A percentile compares a stretch with the other conserved stretches of the same genome.
phyloP scores from a whole-genome alignment of 352 stramenopile species.

The Globisporangium canariense region DNA sequence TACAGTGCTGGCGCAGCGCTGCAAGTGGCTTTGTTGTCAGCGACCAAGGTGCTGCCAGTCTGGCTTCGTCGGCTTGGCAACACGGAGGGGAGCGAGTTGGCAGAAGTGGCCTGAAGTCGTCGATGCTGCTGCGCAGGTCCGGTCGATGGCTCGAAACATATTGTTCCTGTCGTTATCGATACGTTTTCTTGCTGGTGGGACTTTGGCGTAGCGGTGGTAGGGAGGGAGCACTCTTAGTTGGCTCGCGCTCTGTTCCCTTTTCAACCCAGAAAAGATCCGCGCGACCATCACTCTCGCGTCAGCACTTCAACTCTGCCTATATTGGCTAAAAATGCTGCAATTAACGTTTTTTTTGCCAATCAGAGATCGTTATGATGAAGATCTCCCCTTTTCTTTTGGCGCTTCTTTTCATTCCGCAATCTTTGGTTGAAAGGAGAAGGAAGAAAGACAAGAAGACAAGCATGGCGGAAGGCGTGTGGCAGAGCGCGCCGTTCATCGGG shows the following conservation, averaged over 20 bases:
- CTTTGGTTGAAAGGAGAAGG: background rate
- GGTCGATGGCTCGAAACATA: no score
- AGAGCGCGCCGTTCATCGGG: conserved; percentile 61
- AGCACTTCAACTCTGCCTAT: background rate
- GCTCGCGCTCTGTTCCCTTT: background rate
- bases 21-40: no score
- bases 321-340: conserved; percentile 1
- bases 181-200: no score
- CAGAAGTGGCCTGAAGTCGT: no score
- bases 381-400: background rate
- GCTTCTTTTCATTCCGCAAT: conserved; percentile 1
- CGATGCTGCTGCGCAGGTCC: no score
- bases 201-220: no score
- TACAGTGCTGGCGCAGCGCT: no score
- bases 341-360: background rate
- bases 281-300: conserved; percentile 4
- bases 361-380: background rate
- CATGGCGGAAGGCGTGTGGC: conserved; percentile 47
- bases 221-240: no score
- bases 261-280: conserved; percentile 7
- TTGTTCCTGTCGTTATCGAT: no score
- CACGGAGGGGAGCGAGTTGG: no score
- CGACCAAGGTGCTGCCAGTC: no score
- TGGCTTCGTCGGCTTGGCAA: no score
- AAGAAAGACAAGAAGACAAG: background rate